Conservation (phyloP, 192 early-diverging fungal species). For the Entomortierella beljakovae region DNA sequence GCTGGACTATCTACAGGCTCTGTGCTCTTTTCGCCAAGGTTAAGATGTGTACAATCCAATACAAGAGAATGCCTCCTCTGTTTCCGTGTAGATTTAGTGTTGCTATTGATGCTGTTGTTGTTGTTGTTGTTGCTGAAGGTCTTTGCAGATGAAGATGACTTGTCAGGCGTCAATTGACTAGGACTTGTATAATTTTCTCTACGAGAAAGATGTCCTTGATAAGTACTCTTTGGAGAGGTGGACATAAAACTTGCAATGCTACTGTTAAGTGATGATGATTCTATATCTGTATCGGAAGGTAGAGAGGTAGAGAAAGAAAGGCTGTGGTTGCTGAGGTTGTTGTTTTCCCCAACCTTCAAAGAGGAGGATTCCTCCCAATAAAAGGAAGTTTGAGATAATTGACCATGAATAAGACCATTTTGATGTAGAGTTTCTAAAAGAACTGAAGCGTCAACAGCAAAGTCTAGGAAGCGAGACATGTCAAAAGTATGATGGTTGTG, state of each 20-base stretch:
- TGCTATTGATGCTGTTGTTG: conserved; percentile 1
- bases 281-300: not conserved
- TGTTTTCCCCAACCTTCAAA: not conserved
- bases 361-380: conserved; percentile 42
- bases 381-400: conserved; percentile 40
- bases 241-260: not conserved
- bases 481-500: conserved; percentile 12
- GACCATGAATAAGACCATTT: conserved; percentile 41
- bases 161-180: conserved; percentile 22
- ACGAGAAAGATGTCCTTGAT: conserved; percentile 21
- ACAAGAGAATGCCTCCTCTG: conserved; percentile 34
- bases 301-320: not conserved
- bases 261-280: conserved; percentile 1
- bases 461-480: conserved; percentile 39
- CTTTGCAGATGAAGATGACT: conserved; percentile 3
- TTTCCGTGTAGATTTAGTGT: not conserved
- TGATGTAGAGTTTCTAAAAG: conserved; percentile 41
- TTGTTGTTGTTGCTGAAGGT: not conserved
- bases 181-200: conserved; percentile 47
- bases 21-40: conserved; percentile 40
- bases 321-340: not conserved
- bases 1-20: conserved; percentile 33
- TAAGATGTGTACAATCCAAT: conserved; percentile 45
- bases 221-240: conserved; percentile 8
- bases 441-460: conserved; percentile 35